Conservation (phyloP, 345 rosid species). For the Limnanthes douglasii region DNA sequence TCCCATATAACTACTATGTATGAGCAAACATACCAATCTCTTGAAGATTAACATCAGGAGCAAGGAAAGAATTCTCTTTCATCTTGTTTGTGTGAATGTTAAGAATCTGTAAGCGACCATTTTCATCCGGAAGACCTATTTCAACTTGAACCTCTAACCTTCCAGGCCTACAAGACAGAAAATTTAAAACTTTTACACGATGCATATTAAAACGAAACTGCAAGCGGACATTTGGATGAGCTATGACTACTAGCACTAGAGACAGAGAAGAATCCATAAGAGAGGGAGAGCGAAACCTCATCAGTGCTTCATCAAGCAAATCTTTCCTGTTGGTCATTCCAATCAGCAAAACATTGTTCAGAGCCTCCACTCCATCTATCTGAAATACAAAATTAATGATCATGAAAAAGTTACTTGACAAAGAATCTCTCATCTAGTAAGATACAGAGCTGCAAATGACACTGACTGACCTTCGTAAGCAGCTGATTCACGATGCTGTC, state of each 20-base stretch:
- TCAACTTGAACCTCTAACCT: slow-evolving; percentile 98
- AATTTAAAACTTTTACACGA: slow-evolving; percentile 2
- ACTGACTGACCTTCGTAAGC: slow-evolving; percentile 69
- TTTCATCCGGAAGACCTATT: slow-evolving; percentile 99
- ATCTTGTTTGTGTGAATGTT: slow-evolving; percentile 96
- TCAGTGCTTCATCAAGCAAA: slow-evolving; percentile 97
- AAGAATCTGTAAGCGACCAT: slow-evolving; percentile 91
- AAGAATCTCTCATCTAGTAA: too few species aligned
- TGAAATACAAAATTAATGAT: slow-evolving; percentile 25
- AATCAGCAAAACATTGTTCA: slow-evolving; percentile 94
- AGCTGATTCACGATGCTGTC: slow-evolving; percentile 98
- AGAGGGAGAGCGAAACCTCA: slow-evolving; percentile 39
- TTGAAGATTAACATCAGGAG: slow-evolving; percentile 68
- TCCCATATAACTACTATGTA: too few species aligned
- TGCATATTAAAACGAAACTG: neutral
- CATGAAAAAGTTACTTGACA: too few species aligned
- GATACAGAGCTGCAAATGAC: too few species aligned
- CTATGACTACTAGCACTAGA: neutral
- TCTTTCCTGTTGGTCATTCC: slow-evolving; percentile 99
- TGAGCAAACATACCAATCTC: slow-evolving; percentile 79
- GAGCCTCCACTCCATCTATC: slow-evolving; percentile 99
- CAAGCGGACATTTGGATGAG: slow-evolving; percentile 1
- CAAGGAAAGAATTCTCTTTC: slow-evolving; percentile 95
- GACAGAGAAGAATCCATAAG: slow-evolving; percentile 1
- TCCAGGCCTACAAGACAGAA: slow-evolving; percentile 54